Base-by-base conservation (phyloP, 2,329 filamentous ascomycete species). In the Phialemonium atrogriseum region DNA sequence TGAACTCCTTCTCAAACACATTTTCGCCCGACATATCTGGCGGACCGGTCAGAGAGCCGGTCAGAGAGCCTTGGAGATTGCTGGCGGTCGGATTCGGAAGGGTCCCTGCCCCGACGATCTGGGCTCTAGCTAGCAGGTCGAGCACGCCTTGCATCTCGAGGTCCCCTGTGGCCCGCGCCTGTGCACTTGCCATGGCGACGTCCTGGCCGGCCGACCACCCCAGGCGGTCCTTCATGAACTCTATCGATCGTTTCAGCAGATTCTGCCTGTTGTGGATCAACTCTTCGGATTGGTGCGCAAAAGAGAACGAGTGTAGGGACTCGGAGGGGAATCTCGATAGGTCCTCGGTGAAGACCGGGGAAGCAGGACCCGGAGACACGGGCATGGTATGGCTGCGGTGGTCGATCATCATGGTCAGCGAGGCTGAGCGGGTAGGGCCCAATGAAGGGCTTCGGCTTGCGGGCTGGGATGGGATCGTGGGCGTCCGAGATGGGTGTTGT, bases 261-360 rank as follows among this genome's bases (percentile, higher is more conserved):
- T 86, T 94, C 55, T 96, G 88, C 33, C 91, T 81, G 54, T 77
- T 94, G 54, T 94, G 84, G 34, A 96, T 70, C 40, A 86, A 78
- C 40, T 96, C 89, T 50, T 94, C 88, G 4, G 88, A 89, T 58
- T 94, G 88, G 46, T 94, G 85, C 24, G 91, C 86, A 56, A 98
- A 98, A 10, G 89, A 96, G 62, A 98, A 98, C 2, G 91, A 98
- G 58, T 98, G 91, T 27, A 98, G 66, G 5, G 91, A 98, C 54
- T 98, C 91, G 46, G 85, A 86, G 2, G 91, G 89, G 53, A 98
- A 98, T 30, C 88, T 80, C 27, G 80, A 80, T 27, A 98, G 73
- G 52, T 98, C 91, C 63, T 96, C 91, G 49, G 77, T 73, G 51
- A 87, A 86, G 39, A 74, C 74, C 15, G 86, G 85, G 14, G 86